Evolutionary conservation across 768 basidiomycete species (phyloP), one percentile per base, ranked within the genome.

Genomic region (Lyophyllum shimeji): DNA sequence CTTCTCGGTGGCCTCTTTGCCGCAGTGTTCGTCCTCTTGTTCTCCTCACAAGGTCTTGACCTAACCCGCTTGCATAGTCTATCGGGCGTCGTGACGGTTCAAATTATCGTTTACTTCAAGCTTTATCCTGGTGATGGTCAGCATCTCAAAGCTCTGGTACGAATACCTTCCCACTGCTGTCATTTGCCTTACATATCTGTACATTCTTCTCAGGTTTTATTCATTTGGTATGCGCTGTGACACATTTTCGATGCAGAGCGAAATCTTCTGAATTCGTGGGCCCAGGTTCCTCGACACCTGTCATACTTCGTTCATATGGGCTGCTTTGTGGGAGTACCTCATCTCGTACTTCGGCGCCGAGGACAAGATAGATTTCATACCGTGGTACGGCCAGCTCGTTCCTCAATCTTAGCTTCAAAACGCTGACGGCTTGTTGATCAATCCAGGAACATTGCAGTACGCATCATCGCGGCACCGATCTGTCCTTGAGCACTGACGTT

Each of bases 291-390:
- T 74, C 17, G 78, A 79, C 52, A 66, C 66, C 7, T 58, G 62
- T 0, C 78, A 79, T 55, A 76, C 74, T 0, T 59, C 57, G 13
- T 67, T 74, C 52, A 72, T 78, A 24, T 75, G 74, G 70, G 57
- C 64, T 3, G 66, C 74, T 3, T 55, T 76, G 11, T 80, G 77
- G 75, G 61, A 72, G 27, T 76, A 75, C 55, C 54, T 76, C 6
- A 74, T 77, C 24, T 50, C 48, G 0, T 54, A 71, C 34, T 76
- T 70, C 55, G 74, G 73, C 1, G 24, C 63, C 7, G 7, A 47
- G 2, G 56, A 56, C 1, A 52, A 53, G 15, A 71, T 74, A 15
- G 67, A 75, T 33, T 52, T 55, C 8, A 76, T 79, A 33, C 68
- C 73, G 21, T 73, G 72, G 76, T 76, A 23, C 42, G 17, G 7